Conservation (phyloP, 1,284 basidiomycete species). For the Chondrostereum purpureum region DNA sequence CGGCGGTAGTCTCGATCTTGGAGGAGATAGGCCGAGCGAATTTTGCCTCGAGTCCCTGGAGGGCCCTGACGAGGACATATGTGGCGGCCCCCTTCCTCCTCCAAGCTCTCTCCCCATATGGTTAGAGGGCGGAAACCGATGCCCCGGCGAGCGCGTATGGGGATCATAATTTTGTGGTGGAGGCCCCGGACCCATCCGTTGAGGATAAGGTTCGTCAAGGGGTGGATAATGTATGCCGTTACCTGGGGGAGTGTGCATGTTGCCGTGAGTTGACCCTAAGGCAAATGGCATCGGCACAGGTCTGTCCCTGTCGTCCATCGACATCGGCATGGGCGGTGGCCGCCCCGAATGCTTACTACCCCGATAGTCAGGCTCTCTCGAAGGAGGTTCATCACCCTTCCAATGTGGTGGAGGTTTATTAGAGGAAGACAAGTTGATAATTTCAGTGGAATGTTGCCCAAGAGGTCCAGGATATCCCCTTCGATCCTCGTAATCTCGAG, state of each 20-base stretch:
- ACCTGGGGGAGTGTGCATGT: conserved; percentile 1
- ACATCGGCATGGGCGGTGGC: conserved; percentile 3
- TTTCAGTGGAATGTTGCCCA: conserved; percentile 11
- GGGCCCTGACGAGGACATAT: conserved; percentile 1
- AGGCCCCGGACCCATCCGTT: background rate
- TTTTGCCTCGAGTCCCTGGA: conserved; percentile 2
- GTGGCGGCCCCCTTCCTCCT: conserved; percentile 1
- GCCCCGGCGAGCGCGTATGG: conserved; percentile 8
- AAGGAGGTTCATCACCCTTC: conserved; percentile 8
- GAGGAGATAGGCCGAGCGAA: conserved; percentile 6
- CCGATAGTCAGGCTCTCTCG: conserved; percentile 2
- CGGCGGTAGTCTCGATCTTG: conserved; percentile 8
- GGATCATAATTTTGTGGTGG: background rate
- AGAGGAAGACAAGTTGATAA: conserved; percentile 12
- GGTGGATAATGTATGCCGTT: background rate
- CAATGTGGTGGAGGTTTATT: conserved; percentile 9
- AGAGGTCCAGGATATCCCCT: background rate
- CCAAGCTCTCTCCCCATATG: no score
- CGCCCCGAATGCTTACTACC: conserved; percentile 1
- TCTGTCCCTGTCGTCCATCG: conserved; percentile 9
- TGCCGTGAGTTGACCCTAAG: conserved; percentile 7
- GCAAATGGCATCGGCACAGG: conserved; percentile 11
- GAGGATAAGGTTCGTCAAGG: background rate
- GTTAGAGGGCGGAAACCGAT: conserved; percentile 3
- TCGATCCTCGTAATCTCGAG: conserved; percentile 9